Evolutionary conservation across 2,329 filamentous ascomycete species (phyloP), one percentile per base, ranked within the genome.

Genomic region (Neopestalotiopsis sp.): DNA sequence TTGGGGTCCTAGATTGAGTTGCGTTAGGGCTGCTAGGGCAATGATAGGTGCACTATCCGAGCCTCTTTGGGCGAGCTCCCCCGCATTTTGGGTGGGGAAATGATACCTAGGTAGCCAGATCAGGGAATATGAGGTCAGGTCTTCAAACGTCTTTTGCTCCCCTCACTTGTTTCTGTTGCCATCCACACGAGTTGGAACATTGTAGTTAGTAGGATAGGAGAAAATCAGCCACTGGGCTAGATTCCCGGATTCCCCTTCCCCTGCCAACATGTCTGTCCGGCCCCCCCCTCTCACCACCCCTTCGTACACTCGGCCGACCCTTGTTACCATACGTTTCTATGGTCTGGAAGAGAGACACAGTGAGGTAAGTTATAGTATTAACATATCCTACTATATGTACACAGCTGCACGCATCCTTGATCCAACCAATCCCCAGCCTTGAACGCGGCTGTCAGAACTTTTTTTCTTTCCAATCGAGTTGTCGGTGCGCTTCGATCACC

Each of bases 21-120:
- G 45, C 45, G 45, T 52, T 17, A n/a, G 45, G 14, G 45, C 45
- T 52, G 14, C n/a, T 17, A 13, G 10, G 34, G 30, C 32, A 10
- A 34, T 38, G 59, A 45, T 45, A 66, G 63, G 63, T 66, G 63
- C 63, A 57, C 63, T 57, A 66, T 58, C 63, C 63, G 63, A 66
- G 12, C 63, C 63, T 58, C 34, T 20, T 40, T 30, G 10, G 14
- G 24, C n/a, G 20, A 20, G 28, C 10, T n/a, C 45, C 63, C 42
- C 63, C 30, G 24, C 28, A 10, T 40, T 56, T 14, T 45, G 42
- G 28, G 57, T 17, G 49, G 52, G 32, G 56, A 57, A 28, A n/a
- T 52, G 7, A 52, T 52, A n/a, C 60, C 30, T 38, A 14, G 17
- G 20, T n/a, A 20, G 45, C 45, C 45, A 52, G 45, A 52, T n/a